Percentiles rank a stretch among this genome's conserved stretches.
phyloP scores from a whole-genome alignment of 2,329 filamentous ascomycete genomes.

The Penicillium sp. region DNA sequence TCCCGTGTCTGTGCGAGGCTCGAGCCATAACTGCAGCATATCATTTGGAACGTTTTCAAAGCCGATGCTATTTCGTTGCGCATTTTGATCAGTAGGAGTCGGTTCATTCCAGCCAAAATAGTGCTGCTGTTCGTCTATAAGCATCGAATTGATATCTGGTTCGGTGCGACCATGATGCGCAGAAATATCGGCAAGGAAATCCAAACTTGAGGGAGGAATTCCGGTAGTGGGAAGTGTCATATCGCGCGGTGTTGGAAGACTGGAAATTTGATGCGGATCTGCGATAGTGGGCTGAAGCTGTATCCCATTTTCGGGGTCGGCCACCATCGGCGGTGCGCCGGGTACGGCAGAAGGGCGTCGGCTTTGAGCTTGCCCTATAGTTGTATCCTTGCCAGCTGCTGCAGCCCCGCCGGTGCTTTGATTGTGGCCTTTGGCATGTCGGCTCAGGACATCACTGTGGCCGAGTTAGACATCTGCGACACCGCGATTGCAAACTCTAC shows the following conservation, averaged over 20 bases:
- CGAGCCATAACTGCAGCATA: conserved; percentile 38
- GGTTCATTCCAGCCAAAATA: conserved; percentile 35
- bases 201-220: conserved; percentile 38
- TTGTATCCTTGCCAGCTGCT: conserved; percentile 29
- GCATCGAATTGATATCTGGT: conserved; percentile 27
- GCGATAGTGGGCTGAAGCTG: conserved; percentile 17
- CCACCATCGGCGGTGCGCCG: conserved; percentile 10
- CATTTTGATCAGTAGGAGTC: conserved; percentile 18
- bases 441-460: conserved; percentile 49
- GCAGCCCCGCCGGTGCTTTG: conserved; percentile 12
- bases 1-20: conserved; percentile 31
- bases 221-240: conserved; percentile 30
- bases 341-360: conserved; percentile 25
- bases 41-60: conserved; percentile 32
- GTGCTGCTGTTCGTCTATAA: conserved; percentile 29
- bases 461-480: conserved; percentile 12
- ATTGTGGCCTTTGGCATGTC: conserved; percentile 53
- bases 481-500: neutral
- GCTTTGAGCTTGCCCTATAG: conserved; percentile 23
- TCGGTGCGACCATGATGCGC: conserved; percentile 34
- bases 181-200: conserved; percentile 40
- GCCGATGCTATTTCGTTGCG: conserved; percentile 19
- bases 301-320: conserved; percentile 12
- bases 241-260: conserved; percentile 21
- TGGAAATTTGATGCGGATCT: conserved; percentile 16